Percentiles rank a stretch among this genome's conserved stretches.
Conservation (phyloP, 352 stramenopile species). For the Phytophthora megakarya region DNA sequence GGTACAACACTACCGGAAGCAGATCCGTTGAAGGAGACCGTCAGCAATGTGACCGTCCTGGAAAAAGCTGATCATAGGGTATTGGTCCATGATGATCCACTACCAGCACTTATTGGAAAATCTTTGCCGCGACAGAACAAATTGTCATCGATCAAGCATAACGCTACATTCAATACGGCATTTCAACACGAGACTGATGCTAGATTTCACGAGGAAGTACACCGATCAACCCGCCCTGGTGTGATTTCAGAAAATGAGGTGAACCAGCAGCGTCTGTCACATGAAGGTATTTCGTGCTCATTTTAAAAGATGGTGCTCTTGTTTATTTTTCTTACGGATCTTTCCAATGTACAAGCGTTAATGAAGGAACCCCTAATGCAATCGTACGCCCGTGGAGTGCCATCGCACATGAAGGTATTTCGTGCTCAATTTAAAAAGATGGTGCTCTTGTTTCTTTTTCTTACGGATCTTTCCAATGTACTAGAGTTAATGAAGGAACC, state of each 20-base stretch:
- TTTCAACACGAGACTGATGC: constrained; percentile 33
- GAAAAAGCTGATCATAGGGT: not conserved
- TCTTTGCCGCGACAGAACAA: constrained; percentile 23
- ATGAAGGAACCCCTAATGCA: constrained; percentile 40
- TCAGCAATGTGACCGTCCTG: not conserved
- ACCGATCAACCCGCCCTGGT: constrained; percentile 35
- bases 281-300: constrained; percentile 34
- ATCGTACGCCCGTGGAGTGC: constrained; percentile 45
- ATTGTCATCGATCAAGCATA: constrained; percentile 17
- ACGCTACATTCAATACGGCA: constrained; percentile 23
- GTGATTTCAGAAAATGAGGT: constrained; percentile 70
- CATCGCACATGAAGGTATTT: constrained; percentile 43
- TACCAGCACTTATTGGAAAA: constrained; percentile 27
- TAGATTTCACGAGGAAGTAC: not conserved
- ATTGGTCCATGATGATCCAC: not conserved
- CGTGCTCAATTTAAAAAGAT: not conserved
- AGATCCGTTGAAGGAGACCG: not conserved
- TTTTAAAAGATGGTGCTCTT: not conserved
- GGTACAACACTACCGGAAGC: not conserved
- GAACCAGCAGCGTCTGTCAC: constrained; percentile 39
- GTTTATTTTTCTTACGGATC: not conserved
- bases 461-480: not conserved
- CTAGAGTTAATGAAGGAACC: constrained; percentile 43
- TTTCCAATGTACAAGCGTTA: constrained; percentile 31
- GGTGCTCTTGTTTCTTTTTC: not conserved